Conservation (phyloP, 371 early-diverging fungal genomes). For the Parasitella parasitica region DNA sequence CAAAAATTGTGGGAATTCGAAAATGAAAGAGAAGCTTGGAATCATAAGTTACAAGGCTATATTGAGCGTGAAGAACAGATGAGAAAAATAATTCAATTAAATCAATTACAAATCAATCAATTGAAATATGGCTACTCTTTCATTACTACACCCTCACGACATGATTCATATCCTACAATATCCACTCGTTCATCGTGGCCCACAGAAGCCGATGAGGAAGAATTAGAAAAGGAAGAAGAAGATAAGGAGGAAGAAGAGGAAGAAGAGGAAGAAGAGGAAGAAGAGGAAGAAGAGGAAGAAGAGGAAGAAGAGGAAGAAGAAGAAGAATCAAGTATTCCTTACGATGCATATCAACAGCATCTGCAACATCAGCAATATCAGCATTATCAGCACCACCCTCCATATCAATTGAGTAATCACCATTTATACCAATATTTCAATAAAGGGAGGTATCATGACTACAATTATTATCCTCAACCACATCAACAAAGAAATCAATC, state of each 20-base stretch:
- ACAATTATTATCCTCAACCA: not conserved
- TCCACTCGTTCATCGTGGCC: conserved; percentile 5
- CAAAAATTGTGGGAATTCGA: conserved; percentile 15
- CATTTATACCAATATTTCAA: not conserved
- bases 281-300: not conserved
- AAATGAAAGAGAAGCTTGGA: conserved; percentile 10
- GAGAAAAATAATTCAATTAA: conserved; percentile 17
- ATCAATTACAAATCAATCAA: conserved; percentile 11
- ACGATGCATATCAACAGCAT: not conserved
- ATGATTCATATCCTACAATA: conserved; percentile 3
- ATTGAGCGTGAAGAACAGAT: conserved; percentile 19
- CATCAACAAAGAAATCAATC: not conserved
- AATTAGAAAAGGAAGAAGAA: not conserved
- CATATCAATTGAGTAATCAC: not conserved
- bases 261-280: not conserved
- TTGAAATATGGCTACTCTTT: not conserved
- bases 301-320: conserved; percentile 2
- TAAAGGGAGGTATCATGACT: not conserved
- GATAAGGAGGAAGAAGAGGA: not conserved
- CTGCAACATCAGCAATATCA: too few relatives aligned
- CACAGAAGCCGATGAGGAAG: not conserved
- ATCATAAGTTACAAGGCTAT: conserved; percentile 8
- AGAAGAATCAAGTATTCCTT: not conserved
- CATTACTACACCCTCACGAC: not conserved
- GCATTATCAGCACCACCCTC: not conserved